Evolutionary conservation across 1,284 basidiomycete genomes (phyloP).

Genomic region (Malassezia sympodialis): DNA sequence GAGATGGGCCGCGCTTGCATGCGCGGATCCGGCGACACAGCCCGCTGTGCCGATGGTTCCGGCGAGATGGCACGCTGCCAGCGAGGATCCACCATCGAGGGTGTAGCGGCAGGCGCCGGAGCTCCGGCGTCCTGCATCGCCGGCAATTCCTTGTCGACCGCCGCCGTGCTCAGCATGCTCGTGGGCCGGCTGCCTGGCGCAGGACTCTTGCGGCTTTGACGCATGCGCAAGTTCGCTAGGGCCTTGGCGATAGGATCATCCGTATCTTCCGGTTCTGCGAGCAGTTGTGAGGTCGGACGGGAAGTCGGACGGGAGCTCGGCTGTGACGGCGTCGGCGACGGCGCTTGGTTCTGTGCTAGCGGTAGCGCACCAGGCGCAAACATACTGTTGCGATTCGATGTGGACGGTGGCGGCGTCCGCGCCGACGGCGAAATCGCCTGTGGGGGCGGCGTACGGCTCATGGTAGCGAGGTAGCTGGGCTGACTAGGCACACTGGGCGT

Average conservation of each 20-base stretch:
- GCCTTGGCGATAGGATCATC: slow-evolving; percentile 67
- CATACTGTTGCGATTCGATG: slow-evolving; percentile 17
- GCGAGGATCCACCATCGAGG: neutral
- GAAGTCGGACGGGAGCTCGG: neutral
- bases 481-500: neutral
- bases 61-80: slow-evolving; percentile 3
- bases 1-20: slow-evolving; percentile 56
- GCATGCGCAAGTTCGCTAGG: slow-evolving; percentile 54
- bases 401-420: slow-evolving; percentile 28
- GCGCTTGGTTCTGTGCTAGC: slow-evolving; percentile 4
- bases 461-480: slow-evolving; percentile 4
- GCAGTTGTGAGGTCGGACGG: neutral
- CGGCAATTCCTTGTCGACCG: neutral
- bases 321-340: neutral
- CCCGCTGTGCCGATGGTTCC: neutral
- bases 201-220: slow-evolving; percentile 31
- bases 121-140: neutral
- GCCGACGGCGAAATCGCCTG: slow-evolving; percentile 4
- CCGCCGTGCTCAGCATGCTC: slow-evolving; percentile 17
- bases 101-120: neutral
- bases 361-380: slow-evolving; percentile 17
- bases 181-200: slow-evolving; percentile 23
- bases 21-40: slow-evolving; percentile 23
- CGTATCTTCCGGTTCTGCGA: slow-evolving; percentile 46
- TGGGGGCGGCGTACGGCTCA: slow-evolving; percentile 13